Base-by-base conservation (phyloP, 495 filamentous ascomycete genomes). In the Penicillium malachiteum region DNA sequence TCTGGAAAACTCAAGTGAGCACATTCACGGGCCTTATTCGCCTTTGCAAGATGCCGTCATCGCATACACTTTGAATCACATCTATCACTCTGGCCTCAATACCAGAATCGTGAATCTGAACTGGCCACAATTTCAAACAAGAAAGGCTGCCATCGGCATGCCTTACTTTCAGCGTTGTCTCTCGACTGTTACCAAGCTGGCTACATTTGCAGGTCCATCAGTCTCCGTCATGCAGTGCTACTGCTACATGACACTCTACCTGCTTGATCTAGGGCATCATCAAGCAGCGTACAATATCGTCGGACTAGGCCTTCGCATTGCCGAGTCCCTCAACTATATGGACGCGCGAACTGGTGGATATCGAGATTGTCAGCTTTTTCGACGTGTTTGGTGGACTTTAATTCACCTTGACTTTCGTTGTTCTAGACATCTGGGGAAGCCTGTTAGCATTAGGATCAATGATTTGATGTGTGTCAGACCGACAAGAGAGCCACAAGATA, bases 271-370 rank as follows among this genome's bases (percentile, higher is more conserved):
- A 0, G 64, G 62, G 4, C 61, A 70, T 37, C 61, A 72, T 18
- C 61, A 65, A 18, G 58, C 65, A 11, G 67, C 69, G 9, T 70
- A 72, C 56, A 70, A 70, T 40, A 69, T 72, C 55, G 63, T 70
- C n/a, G 67, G 69, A 0, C 54, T 70, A 0, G 69, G 62, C 14
- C 48, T 66, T 9, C 58, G 69, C 7, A 66, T 66, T 33, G 56
- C 67, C 30, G 67, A 70, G 38, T 61, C 65, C 0, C 59, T 72
- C 9, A 63, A 68, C 41, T 46, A 56, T n/a, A 56, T 53, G 50
- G 50, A 55, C 26, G 39, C 58, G 9, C 33, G 46, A 37, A 43
- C 16, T 18, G 44, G 52, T 5, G 41, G 44, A 8, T 47, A 55
- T 21, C 33, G 34, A n/a, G 30, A 53, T 45, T 48, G 46, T 18